A percentile compares a stretch with the other conserved stretches of the same genome.
Evolutionary conservation across 2,329 filamentous ascomycete species (phyloP).

Genomic region (Byssothecium circinans): DNA sequence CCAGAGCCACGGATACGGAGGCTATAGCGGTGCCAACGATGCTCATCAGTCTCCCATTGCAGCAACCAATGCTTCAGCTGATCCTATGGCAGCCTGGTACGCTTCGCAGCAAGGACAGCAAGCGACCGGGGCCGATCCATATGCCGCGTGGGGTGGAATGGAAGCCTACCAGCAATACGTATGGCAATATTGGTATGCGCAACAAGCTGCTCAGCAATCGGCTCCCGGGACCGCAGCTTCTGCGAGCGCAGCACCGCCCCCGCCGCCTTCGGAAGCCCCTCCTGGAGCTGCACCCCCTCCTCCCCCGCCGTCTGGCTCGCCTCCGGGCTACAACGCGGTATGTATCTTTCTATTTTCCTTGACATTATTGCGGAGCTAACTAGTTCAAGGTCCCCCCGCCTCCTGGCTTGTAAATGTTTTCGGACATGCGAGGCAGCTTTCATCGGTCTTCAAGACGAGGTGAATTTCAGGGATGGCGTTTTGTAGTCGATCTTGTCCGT

Average conservation of each 20-base stretch:
- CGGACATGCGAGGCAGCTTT: not conserved
- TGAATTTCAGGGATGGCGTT: not conserved
- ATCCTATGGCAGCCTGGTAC: constrained; percentile 86
- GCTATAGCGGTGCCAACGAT: constrained; percentile 39
- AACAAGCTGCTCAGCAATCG: constrained; percentile 29
- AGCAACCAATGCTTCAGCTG: constrained; percentile 47
- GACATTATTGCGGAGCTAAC: not conserved
- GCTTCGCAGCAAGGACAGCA: constrained; percentile 58
- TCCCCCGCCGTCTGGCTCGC: constrained; percentile 38
- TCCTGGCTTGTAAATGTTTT: constrained; percentile 34
- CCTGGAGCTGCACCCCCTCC: constrained; percentile 34
- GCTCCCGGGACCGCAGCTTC: constrained; percentile 30
- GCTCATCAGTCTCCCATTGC: constrained; percentile 44
- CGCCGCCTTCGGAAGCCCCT: constrained; percentile 34
- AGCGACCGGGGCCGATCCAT: constrained; percentile 74
- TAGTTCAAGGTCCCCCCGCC: constrained; percentile 32
- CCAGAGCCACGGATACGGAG: constrained; percentile 45
- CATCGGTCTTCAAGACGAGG: not conserved
- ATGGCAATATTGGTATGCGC: constrained; percentile 28
- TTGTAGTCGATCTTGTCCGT: not conserved
- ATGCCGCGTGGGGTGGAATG: constrained; percentile 85
- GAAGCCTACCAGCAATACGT: constrained; percentile 25
- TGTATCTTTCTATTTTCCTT: constrained; percentile 6
- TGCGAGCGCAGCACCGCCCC: constrained; percentile 27
- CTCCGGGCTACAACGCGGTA: constrained; percentile 41